Evolutionary conservation across 2,329 filamentous ascomycete species (phyloP), one percentile per base, ranked within the genome.

Genomic region (Epichloe typhina): DNA sequence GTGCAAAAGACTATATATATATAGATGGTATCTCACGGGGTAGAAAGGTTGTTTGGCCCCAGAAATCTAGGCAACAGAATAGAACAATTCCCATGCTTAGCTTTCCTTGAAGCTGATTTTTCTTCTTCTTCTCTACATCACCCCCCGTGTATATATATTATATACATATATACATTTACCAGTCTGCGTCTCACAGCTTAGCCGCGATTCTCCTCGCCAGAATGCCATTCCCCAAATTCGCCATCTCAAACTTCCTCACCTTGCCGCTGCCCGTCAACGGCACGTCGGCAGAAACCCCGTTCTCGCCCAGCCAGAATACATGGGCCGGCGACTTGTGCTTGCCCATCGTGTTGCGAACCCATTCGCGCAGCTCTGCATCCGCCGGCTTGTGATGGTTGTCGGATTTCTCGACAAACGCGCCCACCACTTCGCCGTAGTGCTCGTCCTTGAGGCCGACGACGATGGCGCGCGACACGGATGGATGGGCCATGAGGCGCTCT

Each of bases 341-440:
- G 1, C 82, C 82, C 6, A 86, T 71, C 37, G 71, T 74, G 56
- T 76, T 68, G 47, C 77, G 72, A 1, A 80, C 80, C 82, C 82
- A 86, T 42, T 75, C 72, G 15, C 75, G 70, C n/a, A 86, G 62
- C 54, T 82, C 76, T 5, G 74, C 70, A 47, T 75, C 73, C 0
- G 65, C 64, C 1, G 75, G 79, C 49, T 67, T 65, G 57, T 52
- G 54, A 43, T 57, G 57, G 39, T 62, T 62, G 21, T 69, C 62
- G 36, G 64, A 63, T 3, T 65, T 59, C 51, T 70, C 66, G 12
- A 84, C 64, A 60, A 88, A 88, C 0, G 83, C 79, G 8, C 74
- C 80, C 1, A 87, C 84, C 0, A 86, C 83, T 61, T 88, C 84
- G 49, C 84, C 84, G 58, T 86, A 87, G 59, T 83, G 79, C n/a